Evolutionary conservation across 176 grass and related monocot species (phyloP), one percentile per base, ranked within the genome.

Genomic region (Pontederia paniculata): DNA sequence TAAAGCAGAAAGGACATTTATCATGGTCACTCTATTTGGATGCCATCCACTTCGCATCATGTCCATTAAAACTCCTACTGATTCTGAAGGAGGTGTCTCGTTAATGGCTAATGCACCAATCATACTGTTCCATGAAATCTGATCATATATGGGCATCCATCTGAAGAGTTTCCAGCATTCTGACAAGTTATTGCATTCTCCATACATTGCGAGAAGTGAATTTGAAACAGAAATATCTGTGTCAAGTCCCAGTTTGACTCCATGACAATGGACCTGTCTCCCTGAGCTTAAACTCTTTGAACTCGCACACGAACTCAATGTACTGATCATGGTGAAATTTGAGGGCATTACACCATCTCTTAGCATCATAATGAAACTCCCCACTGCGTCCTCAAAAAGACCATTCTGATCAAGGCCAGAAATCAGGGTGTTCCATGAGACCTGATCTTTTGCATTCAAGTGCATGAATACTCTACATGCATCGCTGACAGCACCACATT

Each of bases 351-450:
- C 63, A 28, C 43, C 70, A 75, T 55, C 48, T 69, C 70, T 65
- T 54, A 73, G 82, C 88, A 93, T 87, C 28, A 68, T 45, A 71
- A 23, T 54, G 51, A 83, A 93, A 68, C 57, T 73, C 57, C 62
- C 65, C 46, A 86, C 57, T 50, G 88, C 72, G 68, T 76, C 58
- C 65, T 83, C 72, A 70, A 52, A 87, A 37, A 77, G 52, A 42
- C 66, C 65, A 58, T 77, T 93, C 59, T 83, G 83, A 83, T 93
- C 73, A 73, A 93, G 54, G 71, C 70, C 79, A n/a, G 83, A 62
- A 45, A 93, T 93, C 70, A 93, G 63, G 12, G 79, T 87, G 69
- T 83, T 93, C 88, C 88, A 93, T 59, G 88, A 87, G 74, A 93
- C 62, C 48, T 41, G 84, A 66, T 93, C 79, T 56, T 68, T 87